Evolutionary conservation across 169 alveolate species (phyloP).

Genomic region (Plasmodium berghei): DNA sequence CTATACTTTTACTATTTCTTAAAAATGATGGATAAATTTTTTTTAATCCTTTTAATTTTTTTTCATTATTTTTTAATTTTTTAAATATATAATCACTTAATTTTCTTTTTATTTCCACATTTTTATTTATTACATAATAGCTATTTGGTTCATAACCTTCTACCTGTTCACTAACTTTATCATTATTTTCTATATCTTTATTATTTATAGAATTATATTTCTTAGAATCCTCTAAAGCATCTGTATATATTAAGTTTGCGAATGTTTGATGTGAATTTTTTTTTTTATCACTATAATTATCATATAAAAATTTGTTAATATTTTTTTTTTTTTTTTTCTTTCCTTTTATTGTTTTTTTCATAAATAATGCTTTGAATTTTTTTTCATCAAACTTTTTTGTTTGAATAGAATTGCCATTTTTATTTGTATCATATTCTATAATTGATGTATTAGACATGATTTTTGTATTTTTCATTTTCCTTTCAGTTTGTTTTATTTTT

Average conservation of each 20-base stretch:
- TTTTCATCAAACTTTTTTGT: background rate
- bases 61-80: constrained; percentile 41
- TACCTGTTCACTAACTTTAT: background rate
- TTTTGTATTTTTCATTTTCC: constrained; percentile 13
- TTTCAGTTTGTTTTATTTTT: constrained; percentile 13
- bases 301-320: constrained; percentile 28
- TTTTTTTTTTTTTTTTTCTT: constrained; percentile 8
- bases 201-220: background rate
- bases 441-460: no score
- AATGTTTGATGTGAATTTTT: no score
- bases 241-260: background rate
- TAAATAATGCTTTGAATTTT: background rate
- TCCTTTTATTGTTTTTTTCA: constrained; percentile 27
- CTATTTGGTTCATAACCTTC: background rate
- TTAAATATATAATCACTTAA: constrained; percentile 53
- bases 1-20: constrained; percentile 25
- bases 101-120: constrained; percentile 30
- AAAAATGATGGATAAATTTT: constrained; percentile 35
- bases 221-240: background rate
- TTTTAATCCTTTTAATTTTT: constrained; percentile 38
- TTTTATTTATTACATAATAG: constrained; percentile 17
- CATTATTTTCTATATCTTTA: background rate
- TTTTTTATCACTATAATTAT: constrained; percentile 5
- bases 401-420: no score
- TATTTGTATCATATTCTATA: no score